A percentile compares a stretch with the other conserved stretches of the same genome.
Evolutionary conservation across 345 rosid genomes (phyloP).

Genomic region (Dipteronia sinensis): DNA sequence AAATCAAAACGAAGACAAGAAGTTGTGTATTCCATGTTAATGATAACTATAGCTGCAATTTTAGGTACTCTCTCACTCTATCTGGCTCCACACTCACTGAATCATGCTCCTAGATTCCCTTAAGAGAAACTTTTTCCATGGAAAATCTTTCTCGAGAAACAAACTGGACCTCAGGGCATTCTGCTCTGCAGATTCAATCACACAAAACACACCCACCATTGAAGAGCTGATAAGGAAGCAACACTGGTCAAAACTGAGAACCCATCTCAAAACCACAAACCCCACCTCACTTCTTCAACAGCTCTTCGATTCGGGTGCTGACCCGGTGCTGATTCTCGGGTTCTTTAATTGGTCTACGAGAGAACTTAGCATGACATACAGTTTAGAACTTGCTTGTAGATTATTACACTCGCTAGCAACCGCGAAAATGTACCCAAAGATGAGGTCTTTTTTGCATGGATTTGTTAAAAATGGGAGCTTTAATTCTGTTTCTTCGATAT

Average conservation of each 20-base stretch:
- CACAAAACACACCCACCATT: conserved; percentile 22
- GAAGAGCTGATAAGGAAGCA: conserved; percentile 56
- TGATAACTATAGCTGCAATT: not conserved
- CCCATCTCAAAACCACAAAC: conserved; percentile 34
- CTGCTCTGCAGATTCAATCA: conserved; percentile 20
- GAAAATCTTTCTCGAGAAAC: conserved; percentile 19
- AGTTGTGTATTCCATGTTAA: not conserved
- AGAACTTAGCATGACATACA: conserved; percentile 35
- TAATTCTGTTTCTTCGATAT: conserved; percentile 50
- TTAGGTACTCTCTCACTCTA: not conserved
- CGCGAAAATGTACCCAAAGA: conserved; percentile 55
- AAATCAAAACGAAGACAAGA: too few relatives aligned
- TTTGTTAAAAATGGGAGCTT: conserved; percentile 44
- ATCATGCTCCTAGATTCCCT: not conserved
- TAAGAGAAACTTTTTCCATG: conserved; percentile 7
- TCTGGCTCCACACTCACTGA: not conserved
- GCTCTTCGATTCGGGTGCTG: conserved; percentile 51
- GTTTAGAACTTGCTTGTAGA: conserved; percentile 49
- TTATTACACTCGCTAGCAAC: conserved; percentile 48
- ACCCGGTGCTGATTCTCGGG: conserved; percentile 57
- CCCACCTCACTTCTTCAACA: conserved; percentile 43
- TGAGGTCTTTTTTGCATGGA: conserved; percentile 63
- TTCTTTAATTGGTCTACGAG: conserved; percentile 57
- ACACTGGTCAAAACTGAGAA: conserved; percentile 60
- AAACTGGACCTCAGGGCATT: conserved; percentile 23